phyloP scores from a whole-genome alignment of 805 yeast genomes.

The Yarrowia sp. region DNA sequence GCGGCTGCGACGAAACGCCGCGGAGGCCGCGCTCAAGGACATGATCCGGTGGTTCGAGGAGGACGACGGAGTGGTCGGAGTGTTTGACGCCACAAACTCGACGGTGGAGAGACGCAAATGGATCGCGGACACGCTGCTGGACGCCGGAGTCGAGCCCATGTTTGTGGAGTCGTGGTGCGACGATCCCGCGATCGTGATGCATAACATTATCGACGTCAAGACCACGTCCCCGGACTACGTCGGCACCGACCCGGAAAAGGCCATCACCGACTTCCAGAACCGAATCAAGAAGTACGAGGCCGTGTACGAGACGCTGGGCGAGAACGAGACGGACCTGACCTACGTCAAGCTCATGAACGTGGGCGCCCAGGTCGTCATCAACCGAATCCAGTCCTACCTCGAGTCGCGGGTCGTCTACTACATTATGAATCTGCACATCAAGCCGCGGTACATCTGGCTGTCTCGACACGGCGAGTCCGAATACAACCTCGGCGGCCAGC shows the following conservation, averaged over 20 bases:
- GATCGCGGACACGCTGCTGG: slow-evolving; percentile 47
- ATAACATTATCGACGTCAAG: slow-evolving; percentile 82
- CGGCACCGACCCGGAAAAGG: slow-evolving; percentile 65
- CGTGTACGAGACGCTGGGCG: slow-evolving; percentile 72
- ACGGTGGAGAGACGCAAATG: slow-evolving; percentile 67
- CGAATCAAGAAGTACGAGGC: slow-evolving; percentile 73
- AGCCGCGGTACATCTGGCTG: slow-evolving; percentile 88
- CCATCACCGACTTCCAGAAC: slow-evolving; percentile 66
- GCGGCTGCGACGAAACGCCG: slow-evolving; percentile 64
- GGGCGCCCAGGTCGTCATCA: slow-evolving; percentile 82
- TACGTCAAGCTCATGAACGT: slow-evolving; percentile 86
- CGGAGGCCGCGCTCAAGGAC: slow-evolving; percentile 67
- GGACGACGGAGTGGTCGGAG: slow-evolving; percentile 84
- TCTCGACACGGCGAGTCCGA: slow-evolving; percentile 95
- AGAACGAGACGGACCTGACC: slow-evolving; percentile 55
- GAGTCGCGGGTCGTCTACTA: slow-evolving; percentile 93
- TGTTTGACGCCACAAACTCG: slow-evolving; percentile 89
- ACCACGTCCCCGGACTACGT: slow-evolving; percentile 81
- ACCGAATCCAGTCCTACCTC: slow-evolving; percentile 80
- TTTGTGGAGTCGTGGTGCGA: slow-evolving; percentile 91
- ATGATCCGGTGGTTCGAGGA: slow-evolving; percentile 84
- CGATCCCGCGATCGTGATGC: slow-evolving; percentile 70
- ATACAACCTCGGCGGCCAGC: slow-evolving; percentile 88
- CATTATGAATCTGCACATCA: slow-evolving; percentile 91
- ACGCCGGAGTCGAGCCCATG: slow-evolving; percentile 76